Conservation (phyloP, 2,329 filamentous ascomycete species). For the Trichoderma atrobrunneum region DNA sequence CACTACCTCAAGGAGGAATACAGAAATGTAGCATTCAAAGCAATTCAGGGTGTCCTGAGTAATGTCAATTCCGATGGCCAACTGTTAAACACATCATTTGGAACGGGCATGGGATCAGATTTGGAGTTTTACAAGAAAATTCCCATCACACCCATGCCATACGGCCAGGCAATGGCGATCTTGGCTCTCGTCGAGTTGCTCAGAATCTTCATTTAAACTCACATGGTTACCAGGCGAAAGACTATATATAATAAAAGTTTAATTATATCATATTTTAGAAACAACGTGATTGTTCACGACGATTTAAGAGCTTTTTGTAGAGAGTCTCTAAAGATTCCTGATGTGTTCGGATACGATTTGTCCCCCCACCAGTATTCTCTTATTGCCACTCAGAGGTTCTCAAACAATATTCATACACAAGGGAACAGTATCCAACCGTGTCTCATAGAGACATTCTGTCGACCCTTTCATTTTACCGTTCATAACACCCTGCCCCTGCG, state of each 20-base stretch:
- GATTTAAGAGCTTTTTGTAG: neutral
- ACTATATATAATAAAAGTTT: neutral
- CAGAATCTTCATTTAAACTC: neutral
- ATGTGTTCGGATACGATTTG: neutral
- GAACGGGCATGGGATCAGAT: neutral
- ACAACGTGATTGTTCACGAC: neutral
- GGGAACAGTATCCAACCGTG: neutral
- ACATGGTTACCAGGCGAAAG: neutral
- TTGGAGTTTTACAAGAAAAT: conserved; percentile 14
- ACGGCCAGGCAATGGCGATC: conserved; percentile 10
- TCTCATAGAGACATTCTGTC: neutral
- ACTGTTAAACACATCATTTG: conserved; percentile 8
- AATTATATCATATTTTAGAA: neutral
- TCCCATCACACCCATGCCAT: conserved; percentile 3
- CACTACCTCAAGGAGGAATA: neutral
- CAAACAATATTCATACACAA: neutral
- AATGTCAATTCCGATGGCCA: neutral
- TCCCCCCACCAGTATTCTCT: neutral
- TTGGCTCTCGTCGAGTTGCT: neutral
- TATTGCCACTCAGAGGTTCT: neutral
- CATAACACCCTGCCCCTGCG: neutral
- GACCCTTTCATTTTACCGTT: neutral
- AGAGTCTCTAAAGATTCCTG: neutral
- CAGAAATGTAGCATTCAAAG: neutral
- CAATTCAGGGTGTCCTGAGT: neutral